Percentiles rank a stretch among this genome's conserved stretches.
These are phyloP conservation scores for Dictyostelium purpureum DNA, from an alignment of 78 protist genomes.

Conservation along the genomic window DNA sequence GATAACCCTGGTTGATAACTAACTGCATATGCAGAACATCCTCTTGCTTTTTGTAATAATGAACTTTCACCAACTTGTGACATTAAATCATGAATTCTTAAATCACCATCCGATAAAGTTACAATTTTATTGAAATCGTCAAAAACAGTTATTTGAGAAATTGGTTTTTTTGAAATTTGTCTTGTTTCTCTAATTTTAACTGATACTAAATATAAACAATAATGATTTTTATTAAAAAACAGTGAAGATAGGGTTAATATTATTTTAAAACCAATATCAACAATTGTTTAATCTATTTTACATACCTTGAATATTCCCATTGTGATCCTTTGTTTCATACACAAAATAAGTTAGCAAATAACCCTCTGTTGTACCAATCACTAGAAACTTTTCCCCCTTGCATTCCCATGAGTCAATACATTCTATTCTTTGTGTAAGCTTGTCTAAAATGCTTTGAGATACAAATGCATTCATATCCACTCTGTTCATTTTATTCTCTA, in stretches of 20 bases:
- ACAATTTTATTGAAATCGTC: slow-evolving; percentile 43
- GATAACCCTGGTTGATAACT: slow-evolving; percentile 18
- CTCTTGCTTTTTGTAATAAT: slow-evolving; percentile 24
- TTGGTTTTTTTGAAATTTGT: slow-evolving; percentile 45
- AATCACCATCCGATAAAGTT: slow-evolving; percentile 52
- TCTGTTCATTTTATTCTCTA: neutral
- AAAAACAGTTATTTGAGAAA: slow-evolving; percentile 51
- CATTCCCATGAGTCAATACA: slow-evolving; percentile 70
- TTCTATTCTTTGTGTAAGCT: slow-evolving; percentile 45
- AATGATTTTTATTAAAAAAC: too few species aligned
- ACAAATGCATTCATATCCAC: slow-evolving; percentile 12
- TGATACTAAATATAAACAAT: neutral
- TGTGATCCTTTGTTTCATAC: neutral
- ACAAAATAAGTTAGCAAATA: slow-evolving; percentile 26
- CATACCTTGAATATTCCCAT: slow-evolving; percentile 14
- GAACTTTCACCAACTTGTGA: neutral
- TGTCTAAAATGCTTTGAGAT: neutral
- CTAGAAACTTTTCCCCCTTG: slow-evolving; percentile 9
- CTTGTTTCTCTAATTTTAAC: slow-evolving; percentile 33
- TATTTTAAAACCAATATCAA: too few species aligned
- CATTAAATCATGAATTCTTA: slow-evolving; percentile 16
- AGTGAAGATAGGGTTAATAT: too few species aligned
- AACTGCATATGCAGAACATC: slow-evolving; percentile 51
- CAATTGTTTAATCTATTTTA: neutral
- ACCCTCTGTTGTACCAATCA: slow-evolving; percentile 58